phyloP scores from a whole-genome alignment of 768 basidiomycete species.

The Termitomyces sp. region DNA sequence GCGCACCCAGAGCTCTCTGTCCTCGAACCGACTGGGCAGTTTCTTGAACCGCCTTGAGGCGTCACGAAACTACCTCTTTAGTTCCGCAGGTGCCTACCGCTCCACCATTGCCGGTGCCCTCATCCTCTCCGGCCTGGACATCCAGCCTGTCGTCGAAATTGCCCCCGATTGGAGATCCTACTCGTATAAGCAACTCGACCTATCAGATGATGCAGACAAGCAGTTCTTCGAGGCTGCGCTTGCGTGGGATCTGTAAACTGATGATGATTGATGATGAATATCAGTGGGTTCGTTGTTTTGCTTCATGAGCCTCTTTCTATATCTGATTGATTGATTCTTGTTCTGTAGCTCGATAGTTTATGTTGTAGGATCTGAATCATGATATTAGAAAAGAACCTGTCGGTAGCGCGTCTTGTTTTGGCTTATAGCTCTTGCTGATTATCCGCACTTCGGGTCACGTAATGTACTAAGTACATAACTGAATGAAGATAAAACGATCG shows the following conservation, averaged over 20 bases:
- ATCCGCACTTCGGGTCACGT: background rate
- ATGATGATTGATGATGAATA: constrained; percentile 74
- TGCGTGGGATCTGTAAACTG: constrained; percentile 89
- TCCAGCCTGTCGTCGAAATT: constrained; percentile 64
- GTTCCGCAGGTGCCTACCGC: constrained; percentile 82
- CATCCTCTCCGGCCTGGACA: constrained; percentile 79
- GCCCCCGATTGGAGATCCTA: constrained; percentile 95
- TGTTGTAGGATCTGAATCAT: too few species aligned
- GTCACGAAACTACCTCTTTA: constrained; percentile 95
- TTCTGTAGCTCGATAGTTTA: background rate
- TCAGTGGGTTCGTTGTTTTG: constrained; percentile 39
- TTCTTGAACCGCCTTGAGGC: constrained; percentile 99
- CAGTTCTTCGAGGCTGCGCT: constrained; percentile 88
- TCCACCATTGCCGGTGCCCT: constrained; percentile 79
- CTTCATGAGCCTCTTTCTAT: background rate
- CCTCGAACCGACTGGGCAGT: constrained; percentile 90
- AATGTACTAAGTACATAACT: too few species aligned
- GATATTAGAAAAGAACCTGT: background rate
- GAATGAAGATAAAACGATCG: too few species aligned
- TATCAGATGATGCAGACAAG: constrained; percentile 71
- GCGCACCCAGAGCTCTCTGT: constrained; percentile 92
- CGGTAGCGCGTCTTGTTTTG: background rate
- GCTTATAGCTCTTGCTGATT: background rate
- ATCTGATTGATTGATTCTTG: background rate
- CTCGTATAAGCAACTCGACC: constrained; percentile 71